Percentiles rank a stretch among this genome's conserved stretches.
These are phyloP conservation scores for Cynara cardunculus DNA, from an alignment of 129 eudicot species.

Conservation along the genomic window DNA sequence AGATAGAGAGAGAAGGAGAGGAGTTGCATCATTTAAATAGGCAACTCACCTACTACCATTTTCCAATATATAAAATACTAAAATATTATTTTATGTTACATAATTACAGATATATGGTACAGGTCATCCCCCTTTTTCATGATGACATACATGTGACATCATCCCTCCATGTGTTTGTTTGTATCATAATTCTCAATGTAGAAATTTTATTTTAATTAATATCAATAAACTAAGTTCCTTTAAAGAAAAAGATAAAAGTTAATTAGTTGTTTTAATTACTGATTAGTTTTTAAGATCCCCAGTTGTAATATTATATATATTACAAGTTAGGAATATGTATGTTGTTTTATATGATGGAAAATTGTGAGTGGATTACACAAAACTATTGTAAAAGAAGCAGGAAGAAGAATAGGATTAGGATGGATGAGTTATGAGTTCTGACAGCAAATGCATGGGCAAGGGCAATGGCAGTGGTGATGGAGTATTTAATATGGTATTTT, in stretches of 20 bases:
- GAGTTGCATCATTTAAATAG: slow-evolving; percentile 17
- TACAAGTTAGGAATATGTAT: neutral
- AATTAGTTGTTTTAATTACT: no score
- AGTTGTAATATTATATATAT: neutral
- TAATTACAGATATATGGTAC: neutral
- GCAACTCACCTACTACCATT: slow-evolving; percentile 20
- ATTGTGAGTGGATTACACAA: neutral
- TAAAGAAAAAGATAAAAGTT: no score
- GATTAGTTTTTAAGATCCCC: neutral
- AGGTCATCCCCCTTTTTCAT: neutral
- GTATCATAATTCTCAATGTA: neutral
- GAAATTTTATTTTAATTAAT: neutral
- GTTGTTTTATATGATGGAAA: neutral
- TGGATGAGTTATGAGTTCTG: neutral
- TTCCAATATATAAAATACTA: neutral
- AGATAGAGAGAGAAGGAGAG: neutral
- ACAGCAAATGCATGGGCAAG: neutral
- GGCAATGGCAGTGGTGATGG: neutral
- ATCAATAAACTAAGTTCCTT: neutral
- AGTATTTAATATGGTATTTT: neutral
- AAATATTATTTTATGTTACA: neutral
- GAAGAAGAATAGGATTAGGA: neutral
- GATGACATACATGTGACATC: neutral
- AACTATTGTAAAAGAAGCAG: neutral
- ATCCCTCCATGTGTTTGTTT: neutral